Evolutionary conservation across 495 filamentous ascomycete species (phyloP), one percentile per base, ranked within the genome.

Genomic region (Xylaria bambusicola): DNA sequence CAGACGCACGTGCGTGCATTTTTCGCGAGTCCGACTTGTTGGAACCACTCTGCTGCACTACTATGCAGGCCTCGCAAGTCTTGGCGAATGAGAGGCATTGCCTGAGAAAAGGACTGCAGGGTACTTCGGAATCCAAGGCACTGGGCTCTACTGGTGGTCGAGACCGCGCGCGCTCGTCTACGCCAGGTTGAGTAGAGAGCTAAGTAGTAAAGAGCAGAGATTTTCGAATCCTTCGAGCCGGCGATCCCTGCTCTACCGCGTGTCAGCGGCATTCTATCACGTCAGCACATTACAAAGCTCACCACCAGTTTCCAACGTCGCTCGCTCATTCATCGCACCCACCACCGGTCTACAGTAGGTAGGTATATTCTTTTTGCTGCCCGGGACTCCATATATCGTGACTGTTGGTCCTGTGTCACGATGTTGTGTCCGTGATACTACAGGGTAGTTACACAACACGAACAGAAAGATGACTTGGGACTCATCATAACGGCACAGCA

Each of bases 31-130:
- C 52, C 52, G 44, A 29, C 24, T 36, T 8, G 26, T 31, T 36
- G 52, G 50, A 38, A 54, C 41, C 18, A 42, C 38, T 29, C 8
- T 27, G 52, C 52, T 54, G 52, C 52, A 54, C 17, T 24, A 20
- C 29, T 15, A 29, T 44, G 52, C 52, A 54, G n/a, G n/a, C 38
- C 21, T 54, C 52, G 52, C 24, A 54, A 54, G 23, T 7, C 51
- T 53, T 53, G 51, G 51, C 51, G 51, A 53, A 53, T 53, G 26
- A 26, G 52, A 54, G 13, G 26, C 26, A 54, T 15, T 15, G 13
- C 40, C 38, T 31, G 38, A 1, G 21, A 12, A 53, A 26, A 18
- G 6, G 2, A 29, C 51, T 54, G 51, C 51, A 54, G 52, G 52
- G 52, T 31, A 52, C 40, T 42, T 42, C 52, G 38, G 52, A 33